phyloP scores from a whole-genome alignment of 352 stramenopile species.

The Phytophthora sojae region DNA sequence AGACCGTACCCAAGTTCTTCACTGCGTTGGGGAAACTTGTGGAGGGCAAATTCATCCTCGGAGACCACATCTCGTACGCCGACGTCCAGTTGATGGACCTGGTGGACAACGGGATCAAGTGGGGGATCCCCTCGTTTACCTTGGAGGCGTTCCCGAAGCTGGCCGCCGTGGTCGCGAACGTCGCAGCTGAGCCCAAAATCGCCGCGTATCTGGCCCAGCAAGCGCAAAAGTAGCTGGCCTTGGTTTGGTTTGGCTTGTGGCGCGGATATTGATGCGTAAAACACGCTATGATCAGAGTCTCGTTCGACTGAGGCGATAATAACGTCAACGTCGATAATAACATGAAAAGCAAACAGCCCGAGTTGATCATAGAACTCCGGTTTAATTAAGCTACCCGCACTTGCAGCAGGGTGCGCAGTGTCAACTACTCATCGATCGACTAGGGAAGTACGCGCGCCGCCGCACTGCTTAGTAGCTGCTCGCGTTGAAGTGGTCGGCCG shows the following conservation, averaged over 20 bases:
- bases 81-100: not conserved
- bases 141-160: conserved; percentile 13
- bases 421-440: conserved; percentile 12
- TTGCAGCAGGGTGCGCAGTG: conserved; percentile 5
- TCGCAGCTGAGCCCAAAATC: conserved; percentile 1
- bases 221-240: not conserved
- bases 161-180: not conserved
- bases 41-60: conserved; percentile 58
- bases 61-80: conserved; percentile 44
- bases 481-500: conserved; percentile 25
- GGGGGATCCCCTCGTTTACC: not conserved
- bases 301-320: too few species aligned
- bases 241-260: not conserved
- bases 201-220: not conserved
- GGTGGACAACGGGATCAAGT: conserved; percentile 1
- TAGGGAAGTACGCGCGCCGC: conserved; percentile 6
- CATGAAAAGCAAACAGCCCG: not conserved
- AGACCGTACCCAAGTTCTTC: conserved; percentile 48
- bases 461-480: conserved; percentile 20
- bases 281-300: too few species aligned
- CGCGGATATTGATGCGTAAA: too few species aligned
- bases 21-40: conserved; percentile 51
- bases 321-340: too few species aligned
- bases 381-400: conserved; percentile 31
- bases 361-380: conserved; percentile 25